Evolutionary conservation across 768 basidiomycete species (phyloP).

Genomic region (Agaricus blazei): DNA sequence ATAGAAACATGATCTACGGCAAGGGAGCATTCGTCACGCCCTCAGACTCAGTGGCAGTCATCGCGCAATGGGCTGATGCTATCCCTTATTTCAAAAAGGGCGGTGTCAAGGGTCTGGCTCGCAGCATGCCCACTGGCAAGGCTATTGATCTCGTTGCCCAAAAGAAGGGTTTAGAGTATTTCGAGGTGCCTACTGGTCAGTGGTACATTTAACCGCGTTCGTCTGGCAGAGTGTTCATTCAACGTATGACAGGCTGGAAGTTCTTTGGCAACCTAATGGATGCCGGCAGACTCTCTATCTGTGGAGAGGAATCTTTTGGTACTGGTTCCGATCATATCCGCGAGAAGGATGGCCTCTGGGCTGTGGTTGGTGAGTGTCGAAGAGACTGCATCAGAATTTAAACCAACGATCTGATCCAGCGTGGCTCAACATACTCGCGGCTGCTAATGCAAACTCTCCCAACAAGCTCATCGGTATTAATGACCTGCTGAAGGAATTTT

Average conservation of each 20-base stretch:
- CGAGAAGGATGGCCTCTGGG: conserved; percentile 99
- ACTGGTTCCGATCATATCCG: conserved; percentile 99
- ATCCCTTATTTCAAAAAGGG: conserved; percentile 91
- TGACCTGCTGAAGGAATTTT: conserved; percentile 84
- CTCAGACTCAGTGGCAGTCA: conserved; percentile 96
- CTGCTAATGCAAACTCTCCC: conserved; percentile 72
- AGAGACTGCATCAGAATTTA: neutral
- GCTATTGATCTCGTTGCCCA: conserved; percentile 96
- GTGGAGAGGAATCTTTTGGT: conserved; percentile 98
- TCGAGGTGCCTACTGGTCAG: conserved; percentile 94
- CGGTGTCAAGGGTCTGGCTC: conserved; percentile 92
- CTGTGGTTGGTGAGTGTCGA: conserved; percentile 71
- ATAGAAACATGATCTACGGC: conserved; percentile 99
- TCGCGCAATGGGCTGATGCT: conserved; percentile 91
- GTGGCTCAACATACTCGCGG: conserved; percentile 96
- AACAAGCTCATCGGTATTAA: conserved; percentile 84
- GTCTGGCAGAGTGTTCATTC: neutral
- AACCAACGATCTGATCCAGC: conserved; percentile 40
- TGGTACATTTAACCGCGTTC: neutral
- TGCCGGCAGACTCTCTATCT: conserved; percentile 94
- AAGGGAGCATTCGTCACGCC: conserved; percentile 98
- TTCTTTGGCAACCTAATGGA: conserved; percentile 99
- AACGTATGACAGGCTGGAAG: conserved; percentile 75
- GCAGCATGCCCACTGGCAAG: conserved; percentile 96
- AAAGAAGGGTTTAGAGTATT: conserved; percentile 87